Base-by-base conservation (phyloP, 2,329 filamentous ascomycete species). In the Paraconiothyrium sp. region DNA sequence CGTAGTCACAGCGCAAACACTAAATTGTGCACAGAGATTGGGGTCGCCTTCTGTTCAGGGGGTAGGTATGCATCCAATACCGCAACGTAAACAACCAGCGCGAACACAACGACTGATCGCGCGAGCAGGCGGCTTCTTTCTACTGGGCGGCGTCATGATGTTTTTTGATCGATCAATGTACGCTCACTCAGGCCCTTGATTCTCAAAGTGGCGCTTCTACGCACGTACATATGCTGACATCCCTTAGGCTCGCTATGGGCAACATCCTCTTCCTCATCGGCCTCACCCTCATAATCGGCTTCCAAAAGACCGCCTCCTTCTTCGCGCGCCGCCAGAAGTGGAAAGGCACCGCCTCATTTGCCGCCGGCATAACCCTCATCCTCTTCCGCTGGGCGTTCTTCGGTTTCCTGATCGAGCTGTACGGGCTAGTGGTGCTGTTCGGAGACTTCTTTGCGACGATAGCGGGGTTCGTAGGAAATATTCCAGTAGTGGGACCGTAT, bases 151-250 rank as follows among this genome's bases (percentile, higher is more conserved):
- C 63, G 92, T 99, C 10, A 86, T 99, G 81, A 88, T 99, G 81
- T 98, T 99, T 84, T 99, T 99, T 83, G 95, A 99, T 82, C 89
- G 95, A 68, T 92, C 95, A 74, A 94, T 98, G 92, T 94, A 84
- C 75, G 89, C 55, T 50, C 94, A 86, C 74, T 77, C 30, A 2
- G 27, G 27, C 27, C 27, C 27, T 30, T 30, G 27, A 30, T 30
- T 4, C 27, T 30, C 27, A 30, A 30, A 30, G 27, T 30, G 27
- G 27, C 27, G 27, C 27, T 4, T 30, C 27, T 4, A 30, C 27
- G 27, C 6, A 30, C 27, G 27, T 30, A 30, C 27, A 30, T 39
- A 46, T 52, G 24, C 43, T 46, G 9, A 32, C 39, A 27, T 51
- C 44, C 56, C 58, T 61, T 60, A 63, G 57, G 44, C 59, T 46